Evolutionary conservation across 2,329 filamentous ascomycete species (phyloP).

Genomic region (Periconia sp.): DNA sequence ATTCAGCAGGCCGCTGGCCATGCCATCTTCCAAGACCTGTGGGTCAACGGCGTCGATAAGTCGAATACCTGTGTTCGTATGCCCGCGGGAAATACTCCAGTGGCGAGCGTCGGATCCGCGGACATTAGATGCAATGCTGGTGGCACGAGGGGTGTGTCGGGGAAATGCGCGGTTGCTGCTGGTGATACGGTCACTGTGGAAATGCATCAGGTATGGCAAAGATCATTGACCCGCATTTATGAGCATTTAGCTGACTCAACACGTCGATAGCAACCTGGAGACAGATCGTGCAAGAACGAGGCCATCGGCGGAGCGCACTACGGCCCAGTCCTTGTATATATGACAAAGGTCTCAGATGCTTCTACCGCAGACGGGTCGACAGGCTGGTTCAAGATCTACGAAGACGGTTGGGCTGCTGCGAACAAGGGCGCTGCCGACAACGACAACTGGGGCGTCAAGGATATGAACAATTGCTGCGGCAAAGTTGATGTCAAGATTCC

Average conservation of each 20-base stretch:
- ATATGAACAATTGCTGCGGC: constrained; percentile 36
- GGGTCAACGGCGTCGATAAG: constrained; percentile 52
- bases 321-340: constrained; percentile 61
- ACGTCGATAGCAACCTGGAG: constrained; percentile 24
- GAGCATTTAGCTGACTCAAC: neutral
- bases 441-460: constrained; percentile 30
- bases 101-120: constrained; percentile 58
- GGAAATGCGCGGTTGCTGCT: constrained; percentile 27
- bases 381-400: constrained; percentile 45
- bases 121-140: constrained; percentile 55
- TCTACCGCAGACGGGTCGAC: constrained; percentile 26
- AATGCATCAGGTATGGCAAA: constrained; percentile 28
- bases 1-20: constrained; percentile 42
- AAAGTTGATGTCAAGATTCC: constrained; percentile 27
- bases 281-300: constrained; percentile 47
- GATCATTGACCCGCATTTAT: constrained; percentile 37
- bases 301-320: constrained; percentile 63
- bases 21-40: constrained; percentile 56
- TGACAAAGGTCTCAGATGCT: constrained; percentile 60
- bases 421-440: constrained; percentile 31
- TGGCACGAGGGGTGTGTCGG: constrained; percentile 20
- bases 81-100: constrained; percentile 41
- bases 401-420: constrained; percentile 41
- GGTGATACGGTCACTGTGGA: constrained; percentile 33
- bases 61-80: constrained; percentile 27